A percentile compares a stretch with the other conserved stretches of the same genome.
phyloP scores from a whole-genome alignment of 1,284 basidiomycete species.

The Sutorius eximius region DNA sequence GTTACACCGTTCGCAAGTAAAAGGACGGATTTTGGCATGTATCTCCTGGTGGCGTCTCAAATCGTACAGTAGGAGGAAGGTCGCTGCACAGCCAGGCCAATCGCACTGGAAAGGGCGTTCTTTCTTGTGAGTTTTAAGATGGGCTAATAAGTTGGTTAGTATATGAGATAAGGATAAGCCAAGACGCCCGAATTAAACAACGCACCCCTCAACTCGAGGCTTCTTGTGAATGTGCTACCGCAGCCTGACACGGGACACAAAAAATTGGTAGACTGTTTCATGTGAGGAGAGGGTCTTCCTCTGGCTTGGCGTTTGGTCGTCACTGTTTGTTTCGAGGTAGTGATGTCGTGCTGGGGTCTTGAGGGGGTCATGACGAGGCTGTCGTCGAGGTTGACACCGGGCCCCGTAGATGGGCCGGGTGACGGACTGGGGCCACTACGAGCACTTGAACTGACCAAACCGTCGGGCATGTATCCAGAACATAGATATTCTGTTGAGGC shows the following conservation, averaged over 20 bases:
- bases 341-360: too few relatives aligned
- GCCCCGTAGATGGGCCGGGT: too few relatives aligned
- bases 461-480: too few relatives aligned
- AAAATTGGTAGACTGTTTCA: conserved; percentile 75
- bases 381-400: too few relatives aligned
- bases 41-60: conserved; percentile 82
- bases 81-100: conserved; percentile 83
- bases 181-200: conserved; percentile 15
- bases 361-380: too few relatives aligned
- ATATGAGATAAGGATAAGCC: conserved; percentile 16
- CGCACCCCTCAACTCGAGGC: conserved; percentile 78
- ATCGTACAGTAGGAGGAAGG: conserved; percentile 83
- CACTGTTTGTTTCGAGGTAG: background rate
- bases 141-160: conserved; percentile 45
- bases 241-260: conserved; percentile 74
- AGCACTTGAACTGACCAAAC: too few relatives aligned
- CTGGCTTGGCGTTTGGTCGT: conserved; percentile 74
- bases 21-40: conserved; percentile 74
- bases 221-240: conserved; percentile 79
- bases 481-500: too few relatives aligned
- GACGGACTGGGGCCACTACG: too few relatives aligned
- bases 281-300: conserved; percentile 60
- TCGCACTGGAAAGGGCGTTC: conserved; percentile 83
- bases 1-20: conserved; percentile 74
- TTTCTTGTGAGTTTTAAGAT: conserved; percentile 80